Evolutionary conservation across 1,284 basidiomycete species (phyloP), one percentile per base, ranked within the genome.

Genomic region (Pseudozyma pruni): DNA sequence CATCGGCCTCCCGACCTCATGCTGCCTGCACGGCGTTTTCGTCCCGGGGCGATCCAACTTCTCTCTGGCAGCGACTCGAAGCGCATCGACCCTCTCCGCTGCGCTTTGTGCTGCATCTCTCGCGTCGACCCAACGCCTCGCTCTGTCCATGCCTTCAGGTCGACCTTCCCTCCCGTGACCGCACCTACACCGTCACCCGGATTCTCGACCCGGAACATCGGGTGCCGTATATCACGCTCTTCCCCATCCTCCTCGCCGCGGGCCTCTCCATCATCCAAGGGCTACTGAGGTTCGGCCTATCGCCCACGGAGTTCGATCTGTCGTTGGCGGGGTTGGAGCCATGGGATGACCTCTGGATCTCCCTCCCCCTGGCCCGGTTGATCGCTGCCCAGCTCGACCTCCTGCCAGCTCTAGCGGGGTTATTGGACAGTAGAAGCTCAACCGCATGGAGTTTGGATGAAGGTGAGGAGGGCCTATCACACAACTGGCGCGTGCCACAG

Each of bases 161-260:
- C 16, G 23, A 41, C 8, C 41, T 71, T 2, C 20, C 42, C 16
- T 35, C 42, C 16, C 3, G 23, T 17, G 7, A 25, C 29, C 20
- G 16, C 1, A 23, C 17, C 7, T 41, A 40, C 45, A 56, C 52
- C 1, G 50, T 68, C 10, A 51, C 56, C 1, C 59, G 71, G 13
- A 69, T 73, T 33, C 47, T 73, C 5, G 71, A 73, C 25, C 71
- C 71, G 1, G 71, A 73, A 22, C 64, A 69, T 19, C 46, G 53
- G 3, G 32, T 50, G 4, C 71, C 71, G 0, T 73, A 63, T 44
- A 41, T 73, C 35, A 53, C 66, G 3, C 71, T 73, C 5, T 31
- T 52, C 6, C 50, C 55, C 0, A 43, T 73, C 20, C 20, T 73
- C n/a, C 34, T 34, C 16, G 45, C 57, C 6, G 33, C 48, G 0